Base-by-base conservation (phyloP, 768 basidiomycete genomes). In the Boletus rufocinnamomeus region DNA sequence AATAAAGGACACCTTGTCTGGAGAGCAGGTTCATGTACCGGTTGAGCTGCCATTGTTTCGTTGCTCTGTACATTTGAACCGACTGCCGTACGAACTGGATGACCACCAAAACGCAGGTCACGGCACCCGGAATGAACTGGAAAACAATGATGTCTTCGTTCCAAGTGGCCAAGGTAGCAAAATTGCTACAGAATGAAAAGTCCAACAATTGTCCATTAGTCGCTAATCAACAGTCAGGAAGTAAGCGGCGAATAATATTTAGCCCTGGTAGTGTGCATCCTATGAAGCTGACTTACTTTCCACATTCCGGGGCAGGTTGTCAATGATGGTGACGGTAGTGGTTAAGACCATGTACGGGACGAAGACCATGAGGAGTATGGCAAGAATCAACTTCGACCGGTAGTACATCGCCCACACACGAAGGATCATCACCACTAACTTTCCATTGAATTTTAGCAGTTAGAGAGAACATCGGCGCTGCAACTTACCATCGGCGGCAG, bases 361-460 rank as follows among this genome's bases (percentile, higher is more conserved):
- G 27, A 45, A 59, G 21, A 43, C 14, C 35, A 25, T 1, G 16
- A 63, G 54, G 27, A 63, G 54, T 13, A 58, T 25, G 32, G 6
- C 6, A 13, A 63, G 37, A 14, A 63, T 47, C n/a, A 9, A 13
- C 30, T 23, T 55, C 21, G 63, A 63, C 3, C 7, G 13, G 11
- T 13, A 17, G 23, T 56, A 63, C 32, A 63, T 46, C 28, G 58
- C 58, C 43, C 48, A 60, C n/a, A 60, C 60, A 11, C 57, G 58
- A 23, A 61, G 52, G 16, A 63, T 27, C 60, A 63, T 63, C 17
- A 52, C 21, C 45, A 46, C 60, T 61, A 27, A 30, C 13, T 37
- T 21, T 32, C 14, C 46, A 13, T 32, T 43, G n/a, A 30, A 25
- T 27, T 25, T 48, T 19, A 32, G 25, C 23, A 30, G 21, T n/a